Evolutionary conservation across 495 filamentous ascomycete species (phyloP).

Genomic region (Podospora conica): DNA sequence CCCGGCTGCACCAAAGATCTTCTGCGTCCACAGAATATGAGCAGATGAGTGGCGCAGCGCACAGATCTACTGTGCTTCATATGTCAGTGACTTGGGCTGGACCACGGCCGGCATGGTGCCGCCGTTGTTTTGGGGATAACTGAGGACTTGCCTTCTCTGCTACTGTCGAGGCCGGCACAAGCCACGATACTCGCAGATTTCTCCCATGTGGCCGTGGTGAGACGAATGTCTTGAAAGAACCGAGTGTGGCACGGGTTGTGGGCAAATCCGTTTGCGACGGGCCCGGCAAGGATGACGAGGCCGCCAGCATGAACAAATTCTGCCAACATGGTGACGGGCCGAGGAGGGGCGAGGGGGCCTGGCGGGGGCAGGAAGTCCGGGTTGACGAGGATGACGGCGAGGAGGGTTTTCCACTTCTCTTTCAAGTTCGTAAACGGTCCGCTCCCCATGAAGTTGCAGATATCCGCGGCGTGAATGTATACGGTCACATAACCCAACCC

Average conservation of each 20-base stretch:
- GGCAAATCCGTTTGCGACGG: background rate
- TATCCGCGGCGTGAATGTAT: background rate
- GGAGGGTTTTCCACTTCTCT: background rate
- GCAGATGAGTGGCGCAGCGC: too few species aligned
- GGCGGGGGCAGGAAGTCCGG: background rate
- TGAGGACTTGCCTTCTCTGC: too few species aligned
- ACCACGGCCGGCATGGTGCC: too few species aligned
- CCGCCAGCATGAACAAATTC: background rate
- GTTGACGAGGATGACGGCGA: background rate
- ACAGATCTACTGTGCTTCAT: too few species aligned
- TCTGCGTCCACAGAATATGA: too few species aligned
- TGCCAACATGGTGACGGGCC: background rate
- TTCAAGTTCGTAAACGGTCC: background rate
- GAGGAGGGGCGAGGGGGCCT: background rate
- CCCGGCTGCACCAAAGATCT: too few species aligned
- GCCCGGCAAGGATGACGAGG: background rate
- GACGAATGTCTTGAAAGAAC: background rate
- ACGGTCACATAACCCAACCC: background rate
- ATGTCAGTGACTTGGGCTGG: too few species aligned
- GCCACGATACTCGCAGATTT: too few species aligned
- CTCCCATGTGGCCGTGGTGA: too few species aligned
- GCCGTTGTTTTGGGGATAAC: too few species aligned
- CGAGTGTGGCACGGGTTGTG: background rate
- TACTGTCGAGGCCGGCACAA: too few species aligned
- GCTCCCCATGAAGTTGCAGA: background rate